Evolutionary conservation across 2,329 filamentous ascomycete species (phyloP).

Genomic region (Cercospora berteroae): DNA sequence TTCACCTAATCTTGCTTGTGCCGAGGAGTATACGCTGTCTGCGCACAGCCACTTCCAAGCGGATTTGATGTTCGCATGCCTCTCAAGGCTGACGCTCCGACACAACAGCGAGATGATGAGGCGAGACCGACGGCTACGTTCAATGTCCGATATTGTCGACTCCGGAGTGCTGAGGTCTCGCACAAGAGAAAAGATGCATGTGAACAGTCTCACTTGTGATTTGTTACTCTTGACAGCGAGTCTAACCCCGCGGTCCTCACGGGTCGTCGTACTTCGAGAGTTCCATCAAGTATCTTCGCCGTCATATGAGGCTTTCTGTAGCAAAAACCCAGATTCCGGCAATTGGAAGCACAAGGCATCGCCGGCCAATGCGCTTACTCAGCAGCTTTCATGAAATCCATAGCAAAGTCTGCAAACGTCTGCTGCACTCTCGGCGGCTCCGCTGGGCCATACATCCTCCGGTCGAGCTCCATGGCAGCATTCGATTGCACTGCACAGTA

Average conservation of each 20-base stretch:
- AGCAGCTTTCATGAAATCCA: constrained; percentile 16
- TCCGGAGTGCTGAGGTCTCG: not conserved
- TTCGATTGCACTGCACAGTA: not conserved
- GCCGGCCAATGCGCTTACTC: not conserved
- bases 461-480: not conserved
- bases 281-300: not conserved
- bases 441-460: constrained; percentile 7
- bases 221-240: not conserved
- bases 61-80: not conserved
- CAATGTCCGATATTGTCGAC: not conserved
- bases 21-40: not conserved
- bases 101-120: not conserved
- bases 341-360: too few relatives aligned
- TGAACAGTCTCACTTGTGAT: too few relatives aligned
- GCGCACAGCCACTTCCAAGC: not conserved
- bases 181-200: not conserved
- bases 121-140: not conserved
- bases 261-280: not conserved
- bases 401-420: constrained; percentile 22
- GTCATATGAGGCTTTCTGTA: not conserved
- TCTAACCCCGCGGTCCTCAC: not conserved
- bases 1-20: not conserved
- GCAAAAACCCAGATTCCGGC: too few relatives aligned
- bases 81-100: not conserved
- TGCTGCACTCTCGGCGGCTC: constrained; percentile 13